phyloP scores from a whole-genome alignment of 2,329 filamentous ascomycete genomes.

The Claviceps sp. region DNA sequence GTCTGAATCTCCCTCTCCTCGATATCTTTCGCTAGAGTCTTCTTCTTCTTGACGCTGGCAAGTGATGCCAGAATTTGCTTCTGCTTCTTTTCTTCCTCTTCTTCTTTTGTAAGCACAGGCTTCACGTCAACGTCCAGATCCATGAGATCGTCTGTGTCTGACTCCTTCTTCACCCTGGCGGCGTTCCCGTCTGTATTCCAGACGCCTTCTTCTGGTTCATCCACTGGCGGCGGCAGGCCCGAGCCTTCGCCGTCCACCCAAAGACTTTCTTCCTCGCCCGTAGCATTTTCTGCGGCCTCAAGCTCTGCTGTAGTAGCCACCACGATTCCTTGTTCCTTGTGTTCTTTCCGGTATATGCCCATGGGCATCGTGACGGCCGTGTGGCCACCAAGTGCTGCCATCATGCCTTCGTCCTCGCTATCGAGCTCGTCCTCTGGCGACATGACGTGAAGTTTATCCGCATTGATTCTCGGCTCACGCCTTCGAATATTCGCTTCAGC shows the following conservation, averaged over 20 bases:
- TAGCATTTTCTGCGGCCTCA: constrained; percentile 36
- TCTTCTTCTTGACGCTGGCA: constrained; percentile 13
- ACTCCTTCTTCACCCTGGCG: constrained; percentile 31
- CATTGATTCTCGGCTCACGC: constrained; percentile 39
- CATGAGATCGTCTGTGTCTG: constrained; percentile 27
- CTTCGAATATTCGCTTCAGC: constrained; percentile 19
- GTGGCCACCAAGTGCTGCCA: constrained; percentile 19
- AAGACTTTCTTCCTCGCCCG: constrained; percentile 31
- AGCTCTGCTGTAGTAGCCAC: constrained; percentile 45
- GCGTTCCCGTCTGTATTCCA: constrained; percentile 28
- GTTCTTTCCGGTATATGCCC: constrained; percentile 41
- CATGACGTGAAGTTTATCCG: constrained; percentile 38
- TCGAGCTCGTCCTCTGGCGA: constrained; percentile 30
- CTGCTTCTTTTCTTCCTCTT: constrained; percentile 10
- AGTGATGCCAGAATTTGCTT: constrained; percentile 6
- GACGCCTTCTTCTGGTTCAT: constrained; percentile 25
- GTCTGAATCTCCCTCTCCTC: constrained; percentile 26
- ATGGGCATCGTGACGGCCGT: constrained; percentile 33
- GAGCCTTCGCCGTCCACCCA: constrained; percentile 27
- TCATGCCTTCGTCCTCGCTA: constrained; percentile 30
- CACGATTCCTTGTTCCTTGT: constrained; percentile 38
- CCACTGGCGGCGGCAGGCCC: constrained; percentile 13
- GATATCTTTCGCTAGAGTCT: constrained; percentile 17
- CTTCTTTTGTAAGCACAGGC: constrained; percentile 7
- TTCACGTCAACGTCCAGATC: constrained; percentile 25